phyloP scores from a whole-genome alignment of 352 stramenopile genomes.

The Aphanomyces stellatus region DNA sequence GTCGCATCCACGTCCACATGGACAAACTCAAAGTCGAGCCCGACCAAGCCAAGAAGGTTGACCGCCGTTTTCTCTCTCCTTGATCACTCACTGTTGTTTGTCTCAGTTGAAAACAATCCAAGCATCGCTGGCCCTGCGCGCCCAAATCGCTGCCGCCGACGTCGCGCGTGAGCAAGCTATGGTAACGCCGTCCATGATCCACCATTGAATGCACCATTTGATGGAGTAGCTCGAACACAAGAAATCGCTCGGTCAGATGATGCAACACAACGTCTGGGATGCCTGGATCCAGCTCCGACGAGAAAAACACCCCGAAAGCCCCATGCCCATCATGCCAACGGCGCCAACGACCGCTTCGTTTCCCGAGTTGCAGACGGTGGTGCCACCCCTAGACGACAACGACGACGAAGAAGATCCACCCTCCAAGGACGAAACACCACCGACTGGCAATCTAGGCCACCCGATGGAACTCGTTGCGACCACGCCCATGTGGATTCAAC shows the following conservation, averaged over 20 bases:
- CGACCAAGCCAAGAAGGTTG: not conserved
- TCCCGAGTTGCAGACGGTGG: not conserved
- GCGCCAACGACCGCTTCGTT: not conserved
- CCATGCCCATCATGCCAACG: no score
- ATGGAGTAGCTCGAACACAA: not conserved
- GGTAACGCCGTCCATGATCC: no score
- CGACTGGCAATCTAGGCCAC: no score
- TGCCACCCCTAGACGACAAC: not conserved
- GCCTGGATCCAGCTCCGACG: not conserved
- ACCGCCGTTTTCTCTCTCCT: not conserved
- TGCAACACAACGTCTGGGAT: not conserved
- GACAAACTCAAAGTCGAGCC: not conserved
- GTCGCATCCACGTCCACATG: not conserved
- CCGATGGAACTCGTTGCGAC: not conserved
- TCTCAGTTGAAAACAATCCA: not conserved
- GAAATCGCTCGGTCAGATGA: not conserved
- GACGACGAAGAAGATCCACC: not conserved
- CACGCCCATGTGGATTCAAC: not conserved
- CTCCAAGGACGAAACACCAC: not conserved
- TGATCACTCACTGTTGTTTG: not conserved
- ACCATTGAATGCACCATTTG: no score
- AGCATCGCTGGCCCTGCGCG: not conserved
- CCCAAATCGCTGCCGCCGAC: not conserved
- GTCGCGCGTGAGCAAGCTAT: not conserved
- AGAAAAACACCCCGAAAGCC: not conserved